Conservation (phyloP, 1,284 basidiomycete genomes). For the Sporisorium iseilematis-ciliati region DNA sequence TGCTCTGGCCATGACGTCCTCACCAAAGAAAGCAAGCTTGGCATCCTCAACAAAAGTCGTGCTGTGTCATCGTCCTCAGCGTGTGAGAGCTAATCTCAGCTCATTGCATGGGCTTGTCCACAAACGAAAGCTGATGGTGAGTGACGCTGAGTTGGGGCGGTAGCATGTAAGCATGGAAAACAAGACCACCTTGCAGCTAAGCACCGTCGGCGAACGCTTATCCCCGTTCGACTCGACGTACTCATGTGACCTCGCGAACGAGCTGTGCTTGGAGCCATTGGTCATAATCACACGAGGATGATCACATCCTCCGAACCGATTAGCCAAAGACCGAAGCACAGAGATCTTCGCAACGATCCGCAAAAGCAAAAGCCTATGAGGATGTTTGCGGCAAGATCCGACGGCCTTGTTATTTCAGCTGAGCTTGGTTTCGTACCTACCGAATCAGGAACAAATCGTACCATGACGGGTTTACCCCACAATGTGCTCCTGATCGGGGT, state of each 20-base stretch:
- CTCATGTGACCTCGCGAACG: background rate
- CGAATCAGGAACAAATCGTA: background rate
- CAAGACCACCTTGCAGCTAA: background rate
- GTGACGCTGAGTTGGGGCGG: background rate
- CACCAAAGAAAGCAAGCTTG: background rate
- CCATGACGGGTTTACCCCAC: background rate
- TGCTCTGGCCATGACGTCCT: background rate
- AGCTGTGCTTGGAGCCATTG: background rate
- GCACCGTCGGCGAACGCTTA: background rate
- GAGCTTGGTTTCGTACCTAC: background rate
- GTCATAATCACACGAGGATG: background rate
- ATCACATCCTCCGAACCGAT: background rate
- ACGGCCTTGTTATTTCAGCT: slow-evolving; percentile 1
- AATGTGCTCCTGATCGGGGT: background rate
- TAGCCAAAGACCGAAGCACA: background rate
- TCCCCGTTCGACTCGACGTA: background rate
- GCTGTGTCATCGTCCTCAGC: background rate
- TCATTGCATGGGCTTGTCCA: no score
- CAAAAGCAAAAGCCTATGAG: no score
- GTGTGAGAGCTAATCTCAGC: background rate
- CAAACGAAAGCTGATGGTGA: background rate
- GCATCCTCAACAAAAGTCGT: slow-evolving; percentile 14
- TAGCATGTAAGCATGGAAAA: background rate
- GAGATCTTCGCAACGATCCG: slow-evolving; percentile 3
- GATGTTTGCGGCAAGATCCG: slow-evolving; percentile 11